phyloP scores from a whole-genome alignment of 2,329 filamentous ascomycete species.

The Diaporthe nobilis region DNA sequence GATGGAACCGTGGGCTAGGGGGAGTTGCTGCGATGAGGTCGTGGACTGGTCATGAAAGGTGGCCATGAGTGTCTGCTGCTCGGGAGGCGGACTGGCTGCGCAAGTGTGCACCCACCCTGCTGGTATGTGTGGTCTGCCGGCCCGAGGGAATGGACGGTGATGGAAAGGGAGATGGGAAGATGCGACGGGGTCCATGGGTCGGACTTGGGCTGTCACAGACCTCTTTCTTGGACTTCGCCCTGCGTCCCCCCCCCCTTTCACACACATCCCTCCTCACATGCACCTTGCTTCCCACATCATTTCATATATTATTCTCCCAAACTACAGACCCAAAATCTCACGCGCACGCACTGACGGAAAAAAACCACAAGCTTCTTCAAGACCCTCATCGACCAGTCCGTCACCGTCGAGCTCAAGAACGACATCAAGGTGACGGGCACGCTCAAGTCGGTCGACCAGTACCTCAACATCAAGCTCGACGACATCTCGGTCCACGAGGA shows the following conservation, averaged over 20 bases:
- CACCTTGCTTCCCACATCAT: too few species aligned
- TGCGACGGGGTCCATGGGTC: neutral
- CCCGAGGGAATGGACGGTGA: neutral
- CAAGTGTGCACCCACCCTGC: neutral
- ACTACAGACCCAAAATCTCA: neutral
- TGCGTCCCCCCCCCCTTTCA: neutral
- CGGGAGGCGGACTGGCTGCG: neutral
- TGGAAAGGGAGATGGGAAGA: neutral
- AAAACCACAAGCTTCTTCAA: constrained; percentile 86
- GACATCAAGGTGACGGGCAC: constrained; percentile 97
- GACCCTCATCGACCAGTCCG: constrained; percentile 95
- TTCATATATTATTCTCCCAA: neutral
- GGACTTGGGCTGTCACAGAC: neutral
- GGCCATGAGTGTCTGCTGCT: neutral
- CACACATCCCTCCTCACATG: neutral
- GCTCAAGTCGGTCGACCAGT: constrained; percentile 98
- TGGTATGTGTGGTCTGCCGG: neutral
- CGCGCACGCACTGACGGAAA: neutral
- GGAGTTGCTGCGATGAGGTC: neutral
- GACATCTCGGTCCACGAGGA: constrained; percentile 95
- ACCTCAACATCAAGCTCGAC: constrained; percentile 98
- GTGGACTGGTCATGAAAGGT: neutral
- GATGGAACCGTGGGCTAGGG: neutral
- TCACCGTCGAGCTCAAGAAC: constrained; percentile 99
- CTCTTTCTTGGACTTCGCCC: neutral